These are phyloP conservation scores for Agaricus blazei DNA, from an alignment of 768 basidiomycete genomes.

Conservation along the genomic window DNA sequence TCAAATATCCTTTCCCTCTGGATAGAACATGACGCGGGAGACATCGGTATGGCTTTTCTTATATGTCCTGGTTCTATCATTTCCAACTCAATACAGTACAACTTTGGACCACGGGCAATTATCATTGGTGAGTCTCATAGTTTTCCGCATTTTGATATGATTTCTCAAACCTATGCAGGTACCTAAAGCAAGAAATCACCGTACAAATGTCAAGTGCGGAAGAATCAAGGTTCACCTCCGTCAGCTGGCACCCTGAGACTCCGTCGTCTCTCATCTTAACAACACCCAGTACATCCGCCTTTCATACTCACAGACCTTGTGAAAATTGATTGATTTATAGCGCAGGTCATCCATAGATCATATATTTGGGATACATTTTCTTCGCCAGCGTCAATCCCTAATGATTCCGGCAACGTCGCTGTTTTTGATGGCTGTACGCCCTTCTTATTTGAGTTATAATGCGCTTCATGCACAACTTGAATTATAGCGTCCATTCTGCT, in stretches of 20 bases:
- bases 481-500: conserved; percentile 64
- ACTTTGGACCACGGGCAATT: conserved; percentile 92
- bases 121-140: conserved; percentile 65
- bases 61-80: background rate
- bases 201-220: conserved; percentile 32
- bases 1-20: conserved; percentile 83
- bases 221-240: conserved; percentile 57
- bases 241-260: conserved; percentile 87
- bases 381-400: conserved; percentile 53
- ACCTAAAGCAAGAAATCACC: conserved; percentile 85
- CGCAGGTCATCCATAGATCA: conserved; percentile 48
- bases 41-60: conserved; percentile 53
- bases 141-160: background rate
- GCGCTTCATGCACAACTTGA: background rate
- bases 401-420: conserved; percentile 80
- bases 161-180: conserved; percentile 41
- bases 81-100: conserved; percentile 54
- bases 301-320: background rate
- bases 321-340: conserved; percentile 23
- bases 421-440: conserved; percentile 84
- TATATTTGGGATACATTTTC: conserved; percentile 79
- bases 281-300: conserved; percentile 48
- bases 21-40: conserved; percentile 63
- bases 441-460: background rate
- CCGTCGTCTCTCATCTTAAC: conserved; percentile 60